Evolutionary conservation across 495 filamentous ascomycete species (phyloP).

Genomic region (Rostrohypoxylon terebratum): DNA sequence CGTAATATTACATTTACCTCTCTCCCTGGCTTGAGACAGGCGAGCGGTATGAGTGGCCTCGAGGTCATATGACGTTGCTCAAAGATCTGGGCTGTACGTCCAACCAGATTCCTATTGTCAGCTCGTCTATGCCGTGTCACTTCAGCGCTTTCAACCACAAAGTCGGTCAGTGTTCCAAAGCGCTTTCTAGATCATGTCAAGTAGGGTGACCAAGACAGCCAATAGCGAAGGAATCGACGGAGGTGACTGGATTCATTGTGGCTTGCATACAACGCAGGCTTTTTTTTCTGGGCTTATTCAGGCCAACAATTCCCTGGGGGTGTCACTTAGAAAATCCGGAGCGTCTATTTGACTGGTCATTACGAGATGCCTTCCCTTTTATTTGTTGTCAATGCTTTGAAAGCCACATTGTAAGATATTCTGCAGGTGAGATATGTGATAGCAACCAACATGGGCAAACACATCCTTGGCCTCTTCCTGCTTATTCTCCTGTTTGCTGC

Average conservation of each 20-base stretch:
- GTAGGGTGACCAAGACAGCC: constrained; percentile 3
- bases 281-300: constrained; percentile 10
- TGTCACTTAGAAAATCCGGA: neutral
- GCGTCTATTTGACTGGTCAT: constrained; percentile 19
- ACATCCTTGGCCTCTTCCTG: constrained; percentile 5
- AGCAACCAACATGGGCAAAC: constrained; percentile 10
- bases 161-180: constrained; percentile 43
- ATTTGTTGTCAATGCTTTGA: neutral
- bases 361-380: constrained; percentile 5
- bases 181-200: neutral
- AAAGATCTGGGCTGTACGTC: constrained; percentile 28
- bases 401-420: constrained; percentile 6
- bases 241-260: constrained; percentile 25
- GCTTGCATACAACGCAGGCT: constrained; percentile 26
- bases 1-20: constrained; percentile 8
- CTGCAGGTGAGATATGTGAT: constrained; percentile 8
- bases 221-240: constrained; percentile 14
- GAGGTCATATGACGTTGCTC: constrained; percentile 35
- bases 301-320: constrained; percentile 16
- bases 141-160: constrained; percentile 17
- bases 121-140: constrained; percentile 40
- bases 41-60: constrained; percentile 5
- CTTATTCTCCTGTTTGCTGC: constrained; percentile 2
- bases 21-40: constrained; percentile 16
- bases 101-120: constrained; percentile 40